Percentiles rank a stretch among this genome's conserved stretches.
Evolutionary conservation across 2,329 filamentous ascomycete genomes (phyloP).

Genomic region (Didymella exigua): DNA sequence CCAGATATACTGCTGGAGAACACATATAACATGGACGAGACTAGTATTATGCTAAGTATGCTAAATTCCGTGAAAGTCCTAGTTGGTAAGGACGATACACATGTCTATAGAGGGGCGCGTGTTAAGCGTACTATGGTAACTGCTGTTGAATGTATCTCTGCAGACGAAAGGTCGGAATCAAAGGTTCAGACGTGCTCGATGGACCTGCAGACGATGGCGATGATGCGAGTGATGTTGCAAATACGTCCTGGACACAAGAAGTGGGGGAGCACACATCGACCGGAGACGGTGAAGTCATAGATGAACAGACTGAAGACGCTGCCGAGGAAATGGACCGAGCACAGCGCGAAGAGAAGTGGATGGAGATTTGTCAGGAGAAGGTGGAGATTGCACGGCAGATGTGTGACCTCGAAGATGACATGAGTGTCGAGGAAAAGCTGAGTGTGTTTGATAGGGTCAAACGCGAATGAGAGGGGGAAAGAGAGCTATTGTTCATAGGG

Average conservation of each 20-base stretch:
- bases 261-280: background rate
- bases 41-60: conserved; percentile 21
- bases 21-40: conserved; percentile 4
- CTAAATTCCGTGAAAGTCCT: conserved; percentile 27
- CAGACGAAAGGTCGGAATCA: background rate
- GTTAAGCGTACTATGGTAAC: conserved; percentile 11
- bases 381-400: background rate
- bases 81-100: conserved; percentile 22
- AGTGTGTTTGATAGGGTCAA: background rate
- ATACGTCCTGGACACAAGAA: background rate
- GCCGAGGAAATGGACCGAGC: background rate
- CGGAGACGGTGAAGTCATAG: background rate
- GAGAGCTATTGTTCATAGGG: background rate
- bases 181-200: background rate
- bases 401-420: background rate
- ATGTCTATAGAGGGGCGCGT: conserved; percentile 20
- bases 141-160: background rate
- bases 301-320: background rate
- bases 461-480: background rate
- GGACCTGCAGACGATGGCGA: background rate
- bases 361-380: background rate
- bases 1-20: background rate
- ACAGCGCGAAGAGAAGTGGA: background rate
- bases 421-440: background rate
- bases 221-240: background rate